Percentiles rank a stretch among this genome's conserved stretches.
phyloP scores from a whole-genome alignment of 2,329 filamentous ascomycete species.

The Arthrinium puccinioides region DNA sequence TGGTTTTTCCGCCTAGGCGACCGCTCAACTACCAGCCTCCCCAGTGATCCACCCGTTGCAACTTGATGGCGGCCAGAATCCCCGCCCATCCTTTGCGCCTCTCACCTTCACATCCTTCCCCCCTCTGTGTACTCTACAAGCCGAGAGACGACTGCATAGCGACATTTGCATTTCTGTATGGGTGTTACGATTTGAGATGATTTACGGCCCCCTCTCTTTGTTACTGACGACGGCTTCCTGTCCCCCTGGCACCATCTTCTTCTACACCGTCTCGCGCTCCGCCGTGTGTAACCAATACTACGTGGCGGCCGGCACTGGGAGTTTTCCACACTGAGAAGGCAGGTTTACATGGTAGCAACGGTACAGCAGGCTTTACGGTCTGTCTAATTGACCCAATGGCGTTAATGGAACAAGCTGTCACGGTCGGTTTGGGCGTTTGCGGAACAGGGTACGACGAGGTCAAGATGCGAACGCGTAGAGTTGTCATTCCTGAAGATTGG shows the following conservation, averaged over 20 bases:
- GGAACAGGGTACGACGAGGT: too few relatives aligned
- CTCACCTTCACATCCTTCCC: not conserved
- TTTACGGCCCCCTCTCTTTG: conserved; percentile 15
- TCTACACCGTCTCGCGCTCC: too few relatives aligned
- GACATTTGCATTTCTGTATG: conserved; percentile 22
- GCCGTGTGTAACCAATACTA: too few relatives aligned
- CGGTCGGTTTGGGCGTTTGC: too few relatives aligned
- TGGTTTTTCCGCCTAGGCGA: conserved; percentile 43
- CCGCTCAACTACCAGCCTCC: conserved; percentile 80
- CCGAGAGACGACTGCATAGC: conserved; percentile 25
- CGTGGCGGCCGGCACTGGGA: too few relatives aligned
- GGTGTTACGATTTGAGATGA: conserved; percentile 20
- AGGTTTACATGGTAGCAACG: too few relatives aligned
- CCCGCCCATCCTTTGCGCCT: conserved; percentile 1
- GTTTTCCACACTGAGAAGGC: too few relatives aligned
- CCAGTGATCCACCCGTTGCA: conserved; percentile 29
- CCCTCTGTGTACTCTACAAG: conserved; percentile 4
- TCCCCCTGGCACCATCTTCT: not conserved
- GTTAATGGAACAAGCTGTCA: too few relatives aligned
- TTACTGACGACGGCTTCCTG: not conserved
- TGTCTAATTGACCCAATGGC: too few relatives aligned
- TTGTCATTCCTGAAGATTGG: too few relatives aligned
- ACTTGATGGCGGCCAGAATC: not conserved
- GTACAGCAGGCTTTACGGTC: too few relatives aligned
- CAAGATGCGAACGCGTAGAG: too few relatives aligned